Percentiles rank a stretch among this genome's conserved stretches.
Evolutionary conservation across 176 grass and related monocot species (phyloP).

Genomic region (Carex scoparia): DNA sequence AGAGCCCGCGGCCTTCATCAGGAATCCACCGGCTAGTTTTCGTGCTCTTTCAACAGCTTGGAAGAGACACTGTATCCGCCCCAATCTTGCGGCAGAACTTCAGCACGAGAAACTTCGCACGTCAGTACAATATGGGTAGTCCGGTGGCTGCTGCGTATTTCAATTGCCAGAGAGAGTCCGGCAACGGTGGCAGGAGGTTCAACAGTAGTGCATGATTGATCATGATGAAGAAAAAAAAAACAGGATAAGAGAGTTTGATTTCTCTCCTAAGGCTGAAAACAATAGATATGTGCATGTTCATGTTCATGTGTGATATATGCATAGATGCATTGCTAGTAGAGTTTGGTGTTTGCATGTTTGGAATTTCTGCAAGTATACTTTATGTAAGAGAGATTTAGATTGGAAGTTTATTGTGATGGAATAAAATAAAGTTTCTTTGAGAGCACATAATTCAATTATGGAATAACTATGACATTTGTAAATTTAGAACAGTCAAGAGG

Average conservation of each 20-base stretch:
- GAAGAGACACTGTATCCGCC: slow-evolving; percentile 48
- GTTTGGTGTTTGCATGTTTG: background rate
- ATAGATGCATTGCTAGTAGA: background rate
- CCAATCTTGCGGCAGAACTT: slow-evolving; percentile 66
- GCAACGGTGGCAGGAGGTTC: slow-evolving; percentile 67
- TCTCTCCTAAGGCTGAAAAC: background rate
- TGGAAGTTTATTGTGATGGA: background rate
- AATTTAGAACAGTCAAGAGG: background rate
- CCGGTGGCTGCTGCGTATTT: slow-evolving; percentile 62
- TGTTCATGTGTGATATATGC: background rate
- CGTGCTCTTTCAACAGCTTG: slow-evolving; percentile 60
- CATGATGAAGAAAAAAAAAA: background rate
- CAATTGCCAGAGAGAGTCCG: slow-evolving; percentile 70
- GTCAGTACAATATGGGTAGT: slow-evolving; percentile 47
- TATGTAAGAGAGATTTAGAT: background rate
- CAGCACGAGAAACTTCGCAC: slow-evolving; percentile 49
- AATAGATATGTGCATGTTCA: background rate
- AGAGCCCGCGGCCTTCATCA: slow-evolving; percentile 38
- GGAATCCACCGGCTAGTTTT: slow-evolving; percentile 87
- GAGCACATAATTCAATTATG: background rate
- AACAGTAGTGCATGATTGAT: slow-evolving; percentile 27
- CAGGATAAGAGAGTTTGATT: background rate
- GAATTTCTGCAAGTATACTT: background rate
- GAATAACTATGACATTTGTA: background rate
- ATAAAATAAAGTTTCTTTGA: background rate